Conservation (phyloP, 1,284 basidiomycete species). For the Sanghuangporus sanghuang region DNA sequence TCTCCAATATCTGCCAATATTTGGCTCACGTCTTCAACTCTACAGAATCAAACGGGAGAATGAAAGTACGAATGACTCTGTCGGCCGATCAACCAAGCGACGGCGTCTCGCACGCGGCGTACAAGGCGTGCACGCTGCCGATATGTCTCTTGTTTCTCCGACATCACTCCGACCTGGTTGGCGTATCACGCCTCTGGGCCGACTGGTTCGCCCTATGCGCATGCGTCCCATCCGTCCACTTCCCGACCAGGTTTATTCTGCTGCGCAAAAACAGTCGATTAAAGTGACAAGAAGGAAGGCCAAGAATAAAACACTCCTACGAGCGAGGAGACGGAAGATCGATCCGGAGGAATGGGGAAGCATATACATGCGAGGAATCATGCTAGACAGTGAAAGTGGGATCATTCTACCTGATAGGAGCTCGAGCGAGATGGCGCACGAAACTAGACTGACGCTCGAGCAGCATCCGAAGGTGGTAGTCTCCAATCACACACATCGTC, state of each 20-base stretch:
- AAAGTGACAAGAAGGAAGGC: slow-evolving; percentile 5
- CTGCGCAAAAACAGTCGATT: neutral
- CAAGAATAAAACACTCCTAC: slow-evolving; percentile 31
- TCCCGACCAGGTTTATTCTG: slow-evolving; percentile 20
- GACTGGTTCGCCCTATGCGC: slow-evolving; percentile 57
- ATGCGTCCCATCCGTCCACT: slow-evolving; percentile 65
- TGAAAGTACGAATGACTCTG: slow-evolving; percentile 24
- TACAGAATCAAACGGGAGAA: slow-evolving; percentile 34
- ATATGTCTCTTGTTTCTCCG: slow-evolving; percentile 59
- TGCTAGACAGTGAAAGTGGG: slow-evolving; percentile 40
- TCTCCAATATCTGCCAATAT: neutral
- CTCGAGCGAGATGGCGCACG: neutral
- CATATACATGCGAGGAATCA: slow-evolving; percentile 57
- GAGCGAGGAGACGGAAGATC: slow-evolving; percentile 51
- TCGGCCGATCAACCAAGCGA: slow-evolving; percentile 29
- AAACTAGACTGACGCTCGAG: slow-evolving; percentile 16
- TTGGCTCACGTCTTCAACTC: too few relatives aligned
- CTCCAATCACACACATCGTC: neutral
- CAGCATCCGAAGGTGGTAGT: neutral
- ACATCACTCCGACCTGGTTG: slow-evolving; percentile 51
- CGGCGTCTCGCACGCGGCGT: slow-evolving; percentile 32
- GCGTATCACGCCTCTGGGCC: slow-evolving; percentile 60
- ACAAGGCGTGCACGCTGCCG: slow-evolving; percentile 41
- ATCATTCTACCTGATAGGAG: slow-evolving; percentile 16
- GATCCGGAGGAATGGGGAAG: slow-evolving; percentile 67